Percentiles rank a stretch among this genome's conserved stretches.
phyloP scores from a whole-genome alignment of 768 basidiomycete genomes.

The Kwoniella mangroviensis region DNA sequence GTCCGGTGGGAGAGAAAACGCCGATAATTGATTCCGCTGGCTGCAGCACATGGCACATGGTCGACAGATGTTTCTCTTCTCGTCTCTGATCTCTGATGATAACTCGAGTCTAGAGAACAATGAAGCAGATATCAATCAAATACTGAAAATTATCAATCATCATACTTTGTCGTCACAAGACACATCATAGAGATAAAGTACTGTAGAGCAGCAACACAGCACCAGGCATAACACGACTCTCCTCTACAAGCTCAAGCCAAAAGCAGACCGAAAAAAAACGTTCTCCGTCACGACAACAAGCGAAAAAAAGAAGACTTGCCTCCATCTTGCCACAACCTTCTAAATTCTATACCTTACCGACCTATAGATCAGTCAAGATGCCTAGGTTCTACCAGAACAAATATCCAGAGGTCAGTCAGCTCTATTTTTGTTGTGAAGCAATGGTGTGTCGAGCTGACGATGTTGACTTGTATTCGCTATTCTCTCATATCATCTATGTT shows the following conservation, averaged over 20 bases:
- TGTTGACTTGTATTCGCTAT: no score
- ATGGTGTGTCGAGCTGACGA: not conserved
- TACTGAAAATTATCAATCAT: not conserved
- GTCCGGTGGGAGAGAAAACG: constrained; percentile 12
- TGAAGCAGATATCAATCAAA: not conserved
- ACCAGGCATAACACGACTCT: no score
- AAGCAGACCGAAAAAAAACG: no score
- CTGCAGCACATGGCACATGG: constrained; percentile 4
- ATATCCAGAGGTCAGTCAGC: constrained; percentile 66
- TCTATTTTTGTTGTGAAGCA: not conserved
- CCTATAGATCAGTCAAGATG: constrained; percentile 30
- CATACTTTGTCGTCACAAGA: not conserved
- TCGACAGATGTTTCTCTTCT: not conserved
- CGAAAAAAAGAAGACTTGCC: not conserved
- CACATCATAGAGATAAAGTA: not conserved
- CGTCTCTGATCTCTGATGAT: not conserved
- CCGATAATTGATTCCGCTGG: constrained; percentile 28
- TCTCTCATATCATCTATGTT: no score
- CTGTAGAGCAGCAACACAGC: no score
- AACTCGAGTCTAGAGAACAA: constrained; percentile 8
- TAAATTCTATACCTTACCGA: not conserved
- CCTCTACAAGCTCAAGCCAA: no score
- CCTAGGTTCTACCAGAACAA: constrained; percentile 82
- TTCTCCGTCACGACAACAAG: not conserved
- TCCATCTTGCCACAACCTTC: not conserved